Base-by-base conservation (phyloP, 805 yeast species). In the Saccharomyces kudriavzevii region DNA sequence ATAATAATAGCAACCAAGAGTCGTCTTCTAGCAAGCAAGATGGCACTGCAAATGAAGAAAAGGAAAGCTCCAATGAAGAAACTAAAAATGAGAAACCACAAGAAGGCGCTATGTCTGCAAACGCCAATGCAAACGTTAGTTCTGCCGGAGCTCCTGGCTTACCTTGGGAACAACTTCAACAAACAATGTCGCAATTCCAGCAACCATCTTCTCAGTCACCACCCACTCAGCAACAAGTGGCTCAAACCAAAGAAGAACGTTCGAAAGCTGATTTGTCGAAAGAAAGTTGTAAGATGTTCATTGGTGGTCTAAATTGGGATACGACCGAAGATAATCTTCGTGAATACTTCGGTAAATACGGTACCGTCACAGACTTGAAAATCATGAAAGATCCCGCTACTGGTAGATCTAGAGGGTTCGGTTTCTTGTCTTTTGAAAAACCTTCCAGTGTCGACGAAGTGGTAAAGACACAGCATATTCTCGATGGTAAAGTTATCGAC, bases 231-330 rank as follows among this genome's bases (percentile, higher is more conserved):
- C 43, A 35, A 17, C 43, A 35, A 35, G 22, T 35, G 9, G 10
- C 43, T 20, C 56, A 58, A 22, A 53, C 50, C 13, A 56, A 55
- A 17, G 60, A 59, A 48, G 58, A 58, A 54, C 60, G 56, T 25
- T 71, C 72, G 40, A 77, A 73, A 57, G 82, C 81, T 14, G 80
- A 82, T 70, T 69, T 81, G 57, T 71, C 80, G 56, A 80, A 83
- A 60, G 96, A 88, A 64, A 84, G 83, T 58, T 95, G 96, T 54
- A 90, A 90, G 68, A 89, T 90, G 96, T 90, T 90, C 65, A 82
- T 89, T 69, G 99, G 99, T 58, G 99, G 99, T 51, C 81, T 92
- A 63, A 94, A 92, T 66, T 92, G 98, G 98, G 98, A 92, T 67
- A 92, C 99, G 13, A 85, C 92, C 9, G 98, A 94, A 66, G 96